These are phyloP conservation scores for Termitomyces sp. DNA, from an alignment of 768 basidiomycete genomes.

Conservation along the genomic window DNA sequence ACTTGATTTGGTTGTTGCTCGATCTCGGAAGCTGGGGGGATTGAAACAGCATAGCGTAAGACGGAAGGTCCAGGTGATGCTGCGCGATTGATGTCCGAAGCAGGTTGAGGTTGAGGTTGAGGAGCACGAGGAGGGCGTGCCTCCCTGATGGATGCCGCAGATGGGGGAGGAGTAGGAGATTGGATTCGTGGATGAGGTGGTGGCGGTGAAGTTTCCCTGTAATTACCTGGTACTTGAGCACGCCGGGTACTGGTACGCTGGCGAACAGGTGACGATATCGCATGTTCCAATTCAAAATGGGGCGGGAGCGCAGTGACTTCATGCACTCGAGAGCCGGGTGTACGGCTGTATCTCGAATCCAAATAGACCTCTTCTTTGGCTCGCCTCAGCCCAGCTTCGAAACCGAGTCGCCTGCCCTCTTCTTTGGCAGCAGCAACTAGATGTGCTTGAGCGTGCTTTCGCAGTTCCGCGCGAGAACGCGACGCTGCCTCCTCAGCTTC, in stretches of 20 bases:
- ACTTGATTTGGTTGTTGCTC: slow-evolving; percentile 17
- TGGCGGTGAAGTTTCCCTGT: not conserved
- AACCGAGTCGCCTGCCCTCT: slow-evolving; percentile 48
- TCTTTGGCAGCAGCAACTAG: slow-evolving; percentile 50
- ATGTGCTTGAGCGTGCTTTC: slow-evolving; percentile 45
- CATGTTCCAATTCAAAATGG: not conserved
- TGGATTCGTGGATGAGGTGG: not conserved
- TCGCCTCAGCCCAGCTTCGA: slow-evolving; percentile 43
- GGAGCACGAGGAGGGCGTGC: not conserved
- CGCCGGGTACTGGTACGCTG: not conserved
- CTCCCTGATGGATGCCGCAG: not conserved
- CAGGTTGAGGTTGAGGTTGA: no score
- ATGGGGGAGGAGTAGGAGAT: not conserved
- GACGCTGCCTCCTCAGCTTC: slow-evolving; percentile 54
- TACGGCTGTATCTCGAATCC: not conserved
- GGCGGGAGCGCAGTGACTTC: not conserved
- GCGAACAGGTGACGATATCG: slow-evolving; percentile 8
- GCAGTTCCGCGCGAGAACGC: slow-evolving; percentile 44
- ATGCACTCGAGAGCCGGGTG: not conserved
- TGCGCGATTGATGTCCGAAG: not conserved
- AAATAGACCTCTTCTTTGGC: slow-evolving; percentile 26
- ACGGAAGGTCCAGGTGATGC: slow-evolving; percentile 19
- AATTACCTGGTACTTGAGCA: not conserved
- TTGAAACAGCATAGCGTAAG: slow-evolving; percentile 24
- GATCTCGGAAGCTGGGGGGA: slow-evolving; percentile 27